Percentiles rank a stretch among this genome's conserved stretches.
phyloP scores from a whole-genome alignment of 2,329 filamentous ascomycete species.

The Ceratocystis albifundus region DNA sequence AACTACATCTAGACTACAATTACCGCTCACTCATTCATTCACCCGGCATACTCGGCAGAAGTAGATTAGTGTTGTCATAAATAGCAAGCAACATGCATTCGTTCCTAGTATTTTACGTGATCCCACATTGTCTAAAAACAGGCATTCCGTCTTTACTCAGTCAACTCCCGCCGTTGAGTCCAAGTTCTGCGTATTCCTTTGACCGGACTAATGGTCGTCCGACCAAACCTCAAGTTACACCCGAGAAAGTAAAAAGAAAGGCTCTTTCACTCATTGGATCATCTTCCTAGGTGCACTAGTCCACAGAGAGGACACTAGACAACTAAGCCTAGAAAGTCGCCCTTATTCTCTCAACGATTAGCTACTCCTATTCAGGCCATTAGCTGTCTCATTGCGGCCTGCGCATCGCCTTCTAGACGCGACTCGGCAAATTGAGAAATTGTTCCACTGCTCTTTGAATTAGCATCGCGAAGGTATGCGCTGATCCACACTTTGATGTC shows the following conservation, averaged over 20 bases:
- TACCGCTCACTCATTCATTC: neutral
- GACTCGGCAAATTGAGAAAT: slow-evolving; percentile 61
- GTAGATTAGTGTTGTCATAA: neutral
- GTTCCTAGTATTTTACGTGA: slow-evolving; percentile 11
- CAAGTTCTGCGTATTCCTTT: neutral
- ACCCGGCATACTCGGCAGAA: neutral
- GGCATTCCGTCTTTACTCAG: neutral
- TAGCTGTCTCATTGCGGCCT: slow-evolving; percentile 19
- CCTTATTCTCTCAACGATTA: neutral
- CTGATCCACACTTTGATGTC: slow-evolving; percentile 79
- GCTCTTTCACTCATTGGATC: no score
- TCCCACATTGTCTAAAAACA: neutral
- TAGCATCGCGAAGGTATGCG: slow-evolving; percentile 63
- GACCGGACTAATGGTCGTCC: neutral
- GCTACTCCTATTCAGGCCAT: slow-evolving; percentile 14
- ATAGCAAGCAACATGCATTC: neutral
- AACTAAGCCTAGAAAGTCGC: neutral
- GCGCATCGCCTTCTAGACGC: slow-evolving; percentile 49
- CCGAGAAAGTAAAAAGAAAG: no score
- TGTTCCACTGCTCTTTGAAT: slow-evolving; percentile 58
- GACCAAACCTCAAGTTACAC: no score
- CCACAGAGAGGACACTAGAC: no score
- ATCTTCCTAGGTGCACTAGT: no score
- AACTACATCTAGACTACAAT: no score
- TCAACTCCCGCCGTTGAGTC: neutral